These are phyloP conservation scores for Asclepias syriaca DNA, from an alignment of 257 asterid genomes.

Conservation along the genomic window DNA sequence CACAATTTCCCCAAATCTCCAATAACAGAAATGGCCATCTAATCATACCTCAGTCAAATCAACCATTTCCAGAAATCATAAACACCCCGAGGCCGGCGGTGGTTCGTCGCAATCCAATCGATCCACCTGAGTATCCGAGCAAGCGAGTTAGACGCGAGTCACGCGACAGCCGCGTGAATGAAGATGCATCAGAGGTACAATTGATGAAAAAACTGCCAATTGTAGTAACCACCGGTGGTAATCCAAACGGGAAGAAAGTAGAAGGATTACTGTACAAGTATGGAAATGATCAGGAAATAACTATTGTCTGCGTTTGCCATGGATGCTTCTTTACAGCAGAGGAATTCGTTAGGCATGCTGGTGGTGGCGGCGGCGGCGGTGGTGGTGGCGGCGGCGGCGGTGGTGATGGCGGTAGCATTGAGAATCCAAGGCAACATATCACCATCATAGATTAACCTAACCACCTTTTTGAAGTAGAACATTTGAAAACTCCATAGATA, in stretches of 20 bases:
- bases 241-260: slow-evolving; percentile 11
- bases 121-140: not conserved
- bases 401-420: slow-evolving; percentile 8
- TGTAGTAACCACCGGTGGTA: slow-evolving; percentile 15
- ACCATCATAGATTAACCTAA: not conserved
- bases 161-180: not conserved
- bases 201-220: slow-evolving; percentile 8
- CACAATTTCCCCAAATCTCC: not conserved
- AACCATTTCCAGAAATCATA: not conserved
- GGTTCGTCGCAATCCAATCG: not conserved
- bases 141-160: not conserved
- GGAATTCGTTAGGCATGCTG: slow-evolving; percentile 30
- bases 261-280: slow-evolving; percentile 18
- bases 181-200: not conserved
- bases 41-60: not conserved
- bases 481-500: no score
- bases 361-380: not conserved
- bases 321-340: slow-evolving; percentile 17
- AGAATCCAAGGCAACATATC: slow-evolving; percentile 3
- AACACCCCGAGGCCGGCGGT: not conserved
- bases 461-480: no score
- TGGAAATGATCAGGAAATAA: slow-evolving; percentile 5
- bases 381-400: not conserved
- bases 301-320: slow-evolving; percentile 26
- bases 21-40: not conserved